Conservation (phyloP, 2,329 filamentous ascomycete genomes). For the Exophiala phaeomuriformis region DNA sequence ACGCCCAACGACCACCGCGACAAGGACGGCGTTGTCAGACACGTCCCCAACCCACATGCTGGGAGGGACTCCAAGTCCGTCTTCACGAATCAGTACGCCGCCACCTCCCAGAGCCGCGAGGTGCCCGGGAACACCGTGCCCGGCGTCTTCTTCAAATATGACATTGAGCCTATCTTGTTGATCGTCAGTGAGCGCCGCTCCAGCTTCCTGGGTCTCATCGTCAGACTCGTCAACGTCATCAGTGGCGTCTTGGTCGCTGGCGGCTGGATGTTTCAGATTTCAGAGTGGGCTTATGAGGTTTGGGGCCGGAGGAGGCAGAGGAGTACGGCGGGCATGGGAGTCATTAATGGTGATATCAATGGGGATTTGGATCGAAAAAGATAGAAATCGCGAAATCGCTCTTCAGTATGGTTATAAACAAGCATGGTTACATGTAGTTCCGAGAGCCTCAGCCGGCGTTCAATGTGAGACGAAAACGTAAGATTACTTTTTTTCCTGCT, state of each 20-base stretch:
- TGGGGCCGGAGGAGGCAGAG: constrained; percentile 38
- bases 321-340: constrained; percentile 26
- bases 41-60: constrained; percentile 18
- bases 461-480: too few relatives aligned
- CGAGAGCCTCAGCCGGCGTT: too few relatives aligned
- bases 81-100: constrained; percentile 95
- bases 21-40: constrained; percentile 27
- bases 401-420: too few relatives aligned
- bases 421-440: too few relatives aligned
- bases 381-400: neutral
- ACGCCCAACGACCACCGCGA: constrained; percentile 30
- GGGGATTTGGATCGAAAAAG: constrained; percentile 51
- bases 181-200: constrained; percentile 76
- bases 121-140: constrained; percentile 67
- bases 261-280: constrained; percentile 84
- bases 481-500: too few relatives aligned
- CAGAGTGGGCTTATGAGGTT: constrained; percentile 60
- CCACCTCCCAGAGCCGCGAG: constrained; percentile 73
- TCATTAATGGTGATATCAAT: constrained; percentile 15
- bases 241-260: constrained; percentile 87
- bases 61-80: constrained; percentile 51
- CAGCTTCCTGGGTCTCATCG: constrained; percentile 63
- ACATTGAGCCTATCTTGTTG: constrained; percentile 91
- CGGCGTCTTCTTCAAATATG: constrained; percentile 96
- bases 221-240: constrained; percentile 84